Evolutionary conservation across 257 asterid genomes (phyloP).

Genomic region (Solanum infundibuliforme): DNA sequence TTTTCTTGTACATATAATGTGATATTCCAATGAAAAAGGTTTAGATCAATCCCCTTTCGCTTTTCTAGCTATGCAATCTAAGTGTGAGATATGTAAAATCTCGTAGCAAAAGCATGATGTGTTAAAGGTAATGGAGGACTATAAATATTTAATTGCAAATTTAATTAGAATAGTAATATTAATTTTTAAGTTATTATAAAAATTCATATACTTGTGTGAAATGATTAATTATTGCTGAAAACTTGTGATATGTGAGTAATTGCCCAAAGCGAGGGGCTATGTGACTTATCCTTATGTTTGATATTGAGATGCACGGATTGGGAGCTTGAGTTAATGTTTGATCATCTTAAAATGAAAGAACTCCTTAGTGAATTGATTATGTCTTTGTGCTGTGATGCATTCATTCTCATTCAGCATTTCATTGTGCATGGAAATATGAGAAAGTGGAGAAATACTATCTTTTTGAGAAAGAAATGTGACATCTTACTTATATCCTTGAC

Average conservation of each 20-base stretch:
- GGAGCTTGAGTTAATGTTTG: no score
- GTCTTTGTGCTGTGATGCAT: background rate
- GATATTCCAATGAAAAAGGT: background rate
- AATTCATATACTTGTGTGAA: no score
- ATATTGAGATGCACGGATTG: no score
- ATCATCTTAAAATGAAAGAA: no score
- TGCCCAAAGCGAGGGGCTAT: background rate
- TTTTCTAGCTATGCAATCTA: background rate
- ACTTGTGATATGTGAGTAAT: background rate
- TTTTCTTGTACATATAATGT: background rate
- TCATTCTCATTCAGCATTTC: background rate
- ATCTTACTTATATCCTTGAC: no score
- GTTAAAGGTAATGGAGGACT: accelerated
- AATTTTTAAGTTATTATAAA: no score
- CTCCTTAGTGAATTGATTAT: no score
- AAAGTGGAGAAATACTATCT: no score
- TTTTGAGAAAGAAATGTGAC: no score
- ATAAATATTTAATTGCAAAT: background rate
- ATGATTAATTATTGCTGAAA: no score
- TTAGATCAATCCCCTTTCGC: background rate
- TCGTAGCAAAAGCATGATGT: no score
- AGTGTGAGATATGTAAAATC: background rate
- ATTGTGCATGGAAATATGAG: background rate
- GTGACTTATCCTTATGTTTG: background rate
- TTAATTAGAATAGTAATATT: background rate